Evolutionary conservation across 768 basidiomycete genomes (phyloP), one percentile per base, ranked within the genome.

Genomic region (Boletus patriciae): DNA sequence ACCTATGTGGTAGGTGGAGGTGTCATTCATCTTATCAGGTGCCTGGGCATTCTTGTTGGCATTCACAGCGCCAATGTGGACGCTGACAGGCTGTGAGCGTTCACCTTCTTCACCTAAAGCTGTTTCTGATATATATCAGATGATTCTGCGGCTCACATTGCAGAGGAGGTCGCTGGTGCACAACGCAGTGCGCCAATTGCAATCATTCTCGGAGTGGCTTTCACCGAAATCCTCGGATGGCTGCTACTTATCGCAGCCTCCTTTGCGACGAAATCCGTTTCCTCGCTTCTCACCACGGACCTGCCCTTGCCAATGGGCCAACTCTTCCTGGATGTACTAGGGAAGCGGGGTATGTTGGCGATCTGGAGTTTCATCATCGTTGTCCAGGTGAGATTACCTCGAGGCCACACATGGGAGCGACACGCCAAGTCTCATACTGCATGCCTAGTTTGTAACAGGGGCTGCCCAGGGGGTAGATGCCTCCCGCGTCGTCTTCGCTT

Each of bases 21-120:
- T 16, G 15, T 38, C 15, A 31, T n/a, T 58, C 27, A 55, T 53
- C 6, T 27, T 31, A 36, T n/a, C 62, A 88, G 87, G 78, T 69
- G 85, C 83, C 15, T 88, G 87, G 87, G 85, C 87, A 1, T 89
- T 89, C 68, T 74, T 88, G 59, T 67, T 89, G 44, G 78, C 88
- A 0, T 88, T 90, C 65, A 87, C 86, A 0, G 76, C 88, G 2
- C 85, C 87, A 0, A 89, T 89, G 88, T 89, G 87, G 87, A 88
- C 86, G 4, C 70, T 90, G 53, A 89, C 88, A 3, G 88, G 87
- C 58, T 90, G 87, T 88, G 52, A 62, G 85, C 0, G 12, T 70
- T 25, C 53, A 33, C 37, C 9, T 38, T 16, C 6, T 37, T 36
- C 42, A 21, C 34, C 18, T 6, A 16, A 44, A 58, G 3, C 5